Evolutionary conservation across 2,329 filamentous ascomycete species (phyloP), one percentile per base, ranked within the genome.

Genomic region (Colletotrichum abscissum): DNA sequence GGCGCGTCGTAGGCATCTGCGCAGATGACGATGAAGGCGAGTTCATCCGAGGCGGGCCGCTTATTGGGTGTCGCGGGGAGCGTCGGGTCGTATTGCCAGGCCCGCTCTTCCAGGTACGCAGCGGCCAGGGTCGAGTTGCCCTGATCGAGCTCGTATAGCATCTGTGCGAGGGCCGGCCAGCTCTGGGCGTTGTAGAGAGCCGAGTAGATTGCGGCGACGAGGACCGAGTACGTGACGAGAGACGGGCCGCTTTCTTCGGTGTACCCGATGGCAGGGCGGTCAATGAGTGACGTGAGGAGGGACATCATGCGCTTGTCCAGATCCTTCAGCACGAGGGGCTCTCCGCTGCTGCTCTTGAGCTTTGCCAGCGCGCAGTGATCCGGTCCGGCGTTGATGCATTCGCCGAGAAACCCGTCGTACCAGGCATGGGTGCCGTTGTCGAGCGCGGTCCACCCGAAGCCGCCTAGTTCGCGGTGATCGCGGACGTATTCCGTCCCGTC

Each of bases 391-490:
- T 83, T 82, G 63, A 88, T 56, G 57, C 87, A 89, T 74, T 88
- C 86, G 26, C 86, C 86, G 2, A 88, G 78, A 63, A 89, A 88
- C 16, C 87, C 87, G 68, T 88, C 86, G 28, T 79, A 81, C 84
- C 85, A 88, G 1, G 85, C 85, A 72, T 88, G 78, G 0, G 86
- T 88, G 7, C 80, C 83, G 72, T 88, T 88, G 69, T 88, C 86
- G 5, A 88, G 80, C 4, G 86, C 82, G 1, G 84, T 84, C 81
- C 82, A 86, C 5, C 85, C 86, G 70, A 87, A 87, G 0, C 86
- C 86, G 14, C 83, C 86, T 2, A 86, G 79, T 7, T 82, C 71
- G 9, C 86, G 84, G 58, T 87, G 83, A 57, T 88, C 85, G 8
- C 79, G 81, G 4, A 87, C 83, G 67, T 86, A 86, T 74, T 87